These are phyloP conservation scores for Lolium multiflorum DNA, from an alignment of 176 grass and related monocot genomes.

Conservation along the genomic window DNA sequence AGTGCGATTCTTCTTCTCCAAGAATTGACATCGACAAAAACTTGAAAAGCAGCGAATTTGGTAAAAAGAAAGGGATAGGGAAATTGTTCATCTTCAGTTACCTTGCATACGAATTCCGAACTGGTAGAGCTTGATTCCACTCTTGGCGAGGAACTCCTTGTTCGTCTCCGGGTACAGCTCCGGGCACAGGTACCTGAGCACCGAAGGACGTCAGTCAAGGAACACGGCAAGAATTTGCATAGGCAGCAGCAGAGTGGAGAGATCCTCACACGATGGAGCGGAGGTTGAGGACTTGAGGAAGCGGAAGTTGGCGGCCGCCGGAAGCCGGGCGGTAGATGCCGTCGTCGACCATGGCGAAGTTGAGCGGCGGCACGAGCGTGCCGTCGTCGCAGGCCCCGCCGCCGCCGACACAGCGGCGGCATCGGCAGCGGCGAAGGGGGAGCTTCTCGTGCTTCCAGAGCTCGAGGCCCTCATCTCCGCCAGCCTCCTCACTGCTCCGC, in stretches of 20 bases:
- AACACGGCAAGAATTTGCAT: background rate
- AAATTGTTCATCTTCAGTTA: constrained; percentile 37
- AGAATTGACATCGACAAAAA: constrained; percentile 1
- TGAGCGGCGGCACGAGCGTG: constrained; percentile 69
- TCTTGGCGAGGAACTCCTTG: constrained; percentile 60
- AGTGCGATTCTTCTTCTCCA: constrained; percentile 6
- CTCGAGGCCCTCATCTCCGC: constrained; percentile 53
- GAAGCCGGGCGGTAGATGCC: constrained; percentile 85
- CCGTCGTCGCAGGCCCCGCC: constrained; percentile 18
- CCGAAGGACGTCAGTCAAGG: constrained; percentile 30
- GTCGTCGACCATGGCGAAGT: constrained; percentile 78
- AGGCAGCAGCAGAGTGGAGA: background rate
- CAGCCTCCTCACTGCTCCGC: constrained; percentile 64
- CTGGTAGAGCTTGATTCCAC: constrained; percentile 68
- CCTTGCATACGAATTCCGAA: constrained; percentile 80
- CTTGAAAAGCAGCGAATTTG: background rate
- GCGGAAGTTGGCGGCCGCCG: constrained; percentile 56
- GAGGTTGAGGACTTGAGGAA: constrained; percentile 79
- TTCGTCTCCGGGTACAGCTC: constrained; percentile 73
- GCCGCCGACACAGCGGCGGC: background rate
- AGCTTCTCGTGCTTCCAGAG: constrained; percentile 61
- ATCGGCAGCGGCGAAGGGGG: background rate
- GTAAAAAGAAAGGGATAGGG: background rate
- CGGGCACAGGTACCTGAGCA: constrained; percentile 68
- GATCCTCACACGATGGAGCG: constrained; percentile 73